Evolutionary conservation across 2,329 filamentous ascomycete species (phyloP), one percentile per base, ranked within the genome.

Genomic region (Atkinsonella texensis): DNA sequence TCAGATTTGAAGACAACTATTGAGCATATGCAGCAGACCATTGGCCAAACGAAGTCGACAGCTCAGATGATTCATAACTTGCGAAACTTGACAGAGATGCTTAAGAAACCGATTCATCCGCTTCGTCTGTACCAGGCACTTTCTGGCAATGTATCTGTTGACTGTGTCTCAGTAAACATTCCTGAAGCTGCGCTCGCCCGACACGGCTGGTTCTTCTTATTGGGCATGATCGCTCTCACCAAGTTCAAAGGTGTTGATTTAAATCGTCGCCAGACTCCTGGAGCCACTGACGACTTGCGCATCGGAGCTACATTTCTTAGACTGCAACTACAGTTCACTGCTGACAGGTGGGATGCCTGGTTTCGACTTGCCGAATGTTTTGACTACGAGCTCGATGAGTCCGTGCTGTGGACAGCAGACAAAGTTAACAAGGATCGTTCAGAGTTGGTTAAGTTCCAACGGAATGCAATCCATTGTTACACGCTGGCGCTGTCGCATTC

Each of bases 181-280:
- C 76, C 80, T 0, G 85, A 93, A 53, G 84, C 82, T 49, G 77
- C 79, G 0, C 70, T 94, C 35, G 89, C 90, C 0, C 80, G 81
- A 23, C 85, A 88, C 58, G 87, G 89, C 45, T 97, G 91, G 91
- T 95, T 89, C 65, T 95, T 93, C 65, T 71, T 96, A 32, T 79
- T 95, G 55, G 91, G 91, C 18, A 86, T 93, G 75, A 87, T 95
- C 52, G 84, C 88, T 2, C 75, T 97, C 52, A 88, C 85, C 43
- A 95, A 89, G 61, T 97, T 95, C 64, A 81, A 81, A 57, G 76
- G 72, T 33, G 77, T 79, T 63, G 87, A 73, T 73, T 77, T 71
- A 68, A 90, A 75, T 54, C 87, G 91, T 60, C 80, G 89, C 18
- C 78, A 89, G 59, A 87, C 80, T 2, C 85, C 86, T 1, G 84